Evolutionary conservation across 2,329 filamentous ascomycete genomes (phyloP).

Genomic region (Aureobasidium pullulans): DNA sequence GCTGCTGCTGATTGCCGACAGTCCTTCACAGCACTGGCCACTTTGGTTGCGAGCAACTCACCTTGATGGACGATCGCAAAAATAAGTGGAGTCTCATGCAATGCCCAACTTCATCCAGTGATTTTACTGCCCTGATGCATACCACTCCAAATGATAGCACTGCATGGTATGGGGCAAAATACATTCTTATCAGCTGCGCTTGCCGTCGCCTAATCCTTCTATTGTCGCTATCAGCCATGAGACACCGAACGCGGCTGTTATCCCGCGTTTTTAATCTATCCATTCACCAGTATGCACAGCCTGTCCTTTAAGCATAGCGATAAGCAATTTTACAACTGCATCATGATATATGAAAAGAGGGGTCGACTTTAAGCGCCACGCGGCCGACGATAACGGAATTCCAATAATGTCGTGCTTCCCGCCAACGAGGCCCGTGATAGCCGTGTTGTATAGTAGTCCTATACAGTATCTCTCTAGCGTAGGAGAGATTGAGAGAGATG

Average conservation of each 20-base stretch:
- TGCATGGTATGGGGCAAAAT: background rate
- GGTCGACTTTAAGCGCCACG: background rate
- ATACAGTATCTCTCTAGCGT: conserved; percentile 11
- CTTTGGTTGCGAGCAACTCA: background rate
- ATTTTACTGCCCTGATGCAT: background rate
- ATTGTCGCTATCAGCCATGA: background rate
- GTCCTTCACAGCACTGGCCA: background rate
- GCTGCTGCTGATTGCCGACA: background rate
- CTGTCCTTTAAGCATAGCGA: conserved; percentile 3
- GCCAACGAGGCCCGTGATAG: conserved; percentile 6
- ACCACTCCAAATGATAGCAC: background rate
- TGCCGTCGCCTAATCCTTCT: background rate
- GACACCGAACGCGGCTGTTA: background rate
- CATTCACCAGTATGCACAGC: background rate
- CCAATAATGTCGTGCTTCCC: conserved; percentile 8
- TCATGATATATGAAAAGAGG: background rate
- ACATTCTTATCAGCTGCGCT: background rate
- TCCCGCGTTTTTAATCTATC: conserved; percentile 11
- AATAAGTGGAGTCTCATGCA: background rate
- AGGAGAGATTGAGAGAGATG: background rate
- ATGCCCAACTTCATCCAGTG: background rate
- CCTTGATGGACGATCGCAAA: conserved; percentile 5
- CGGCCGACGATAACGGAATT: conserved; percentile 8
- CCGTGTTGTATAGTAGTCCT: conserved; percentile 1
- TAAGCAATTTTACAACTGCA: background rate